Base-by-base conservation (phyloP, 169 alveolate species). In the Babesia gibsoni region DNA sequence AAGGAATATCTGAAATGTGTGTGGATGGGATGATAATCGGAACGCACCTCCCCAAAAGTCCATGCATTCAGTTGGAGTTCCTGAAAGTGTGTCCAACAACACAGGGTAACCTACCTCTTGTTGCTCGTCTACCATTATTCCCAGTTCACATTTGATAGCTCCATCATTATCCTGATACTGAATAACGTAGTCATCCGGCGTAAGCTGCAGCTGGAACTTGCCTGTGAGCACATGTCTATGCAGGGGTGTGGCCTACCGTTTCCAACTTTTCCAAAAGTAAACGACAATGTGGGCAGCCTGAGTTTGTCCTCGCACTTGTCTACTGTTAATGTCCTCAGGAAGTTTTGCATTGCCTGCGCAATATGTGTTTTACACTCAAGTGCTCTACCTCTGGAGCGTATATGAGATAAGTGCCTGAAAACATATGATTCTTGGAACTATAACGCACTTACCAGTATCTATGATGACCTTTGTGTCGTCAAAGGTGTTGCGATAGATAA, bases 111-210 rank as follows among this genome's bases (percentile, higher is more conserved):
- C 3, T 10, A 77, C 92, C 42, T 82, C 89, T n/a, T 42, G 64
- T 42, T 86, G 89, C 46, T 87, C 88, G 56, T 87, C 92, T 1
- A 79, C 73, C 52, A 81, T 66, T 14, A 87, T 87, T 2, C 90
- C 92, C 37, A 87, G 48, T 25, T 78, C 63, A 49, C 92, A 87
- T 32, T 63, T 70, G 32, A 53, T 43, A 33, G 68, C 65, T 30
- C 85, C 66, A 37, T 74, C 59, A 29, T 58, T 48, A 35, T 57
- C 84, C 18, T 14, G 32, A 50, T 67, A 87, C 63, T 75, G 68
- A 35, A 87, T 58, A n/a, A 83, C 86, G 73, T 87, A 87, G 66
- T 87, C 92, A 42, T 87, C 61, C 14, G 92, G 92, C 7, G 80
- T 66, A 16, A 87, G 66, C 48, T 83, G 82, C 54, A 86, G 57